Conservation (phyloP, 257 asterid species). For the Ilex asprella region DNA sequence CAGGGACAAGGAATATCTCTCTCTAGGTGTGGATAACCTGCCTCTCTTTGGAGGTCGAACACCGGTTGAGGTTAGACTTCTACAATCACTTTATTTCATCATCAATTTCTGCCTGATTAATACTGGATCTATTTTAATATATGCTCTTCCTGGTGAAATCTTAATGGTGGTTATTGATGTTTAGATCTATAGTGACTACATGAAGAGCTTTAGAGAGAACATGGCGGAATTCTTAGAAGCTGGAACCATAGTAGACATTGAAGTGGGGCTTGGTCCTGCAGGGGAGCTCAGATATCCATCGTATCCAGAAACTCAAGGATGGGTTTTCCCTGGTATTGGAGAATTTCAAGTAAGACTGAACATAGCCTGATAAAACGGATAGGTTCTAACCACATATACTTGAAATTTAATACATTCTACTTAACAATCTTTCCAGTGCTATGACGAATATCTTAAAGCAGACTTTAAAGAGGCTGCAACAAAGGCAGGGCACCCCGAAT, state of each 20-base stretch:
- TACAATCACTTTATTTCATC: not conserved
- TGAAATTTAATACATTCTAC: not conserved
- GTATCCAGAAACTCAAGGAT: conserved; percentile 64
- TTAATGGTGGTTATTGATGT: not conserved
- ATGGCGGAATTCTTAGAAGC: conserved; percentile 50
- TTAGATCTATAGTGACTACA: conserved; percentile 72
- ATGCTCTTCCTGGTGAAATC: not conserved
- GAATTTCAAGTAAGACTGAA: conserved; percentile 55
- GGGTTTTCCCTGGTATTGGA: conserved; percentile 79
- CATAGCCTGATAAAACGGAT: not conserved
- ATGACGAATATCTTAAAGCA: conserved; percentile 58
- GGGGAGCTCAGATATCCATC: conserved; percentile 91
- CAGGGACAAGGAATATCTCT: conserved; percentile 51
- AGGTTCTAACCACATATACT: not conserved
- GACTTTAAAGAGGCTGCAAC: conserved; percentile 49
- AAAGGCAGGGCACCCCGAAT: conserved; percentile 50
- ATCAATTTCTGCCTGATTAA: not conserved
- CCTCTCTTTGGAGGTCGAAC: conserved; percentile 67
- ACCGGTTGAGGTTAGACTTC: conserved; percentile 47
- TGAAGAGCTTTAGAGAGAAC: conserved; percentile 64
- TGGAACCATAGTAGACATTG: conserved; percentile 60
- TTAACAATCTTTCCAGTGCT: conserved; percentile 38
- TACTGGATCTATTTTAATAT: not conserved
- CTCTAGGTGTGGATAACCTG: conserved; percentile 64
- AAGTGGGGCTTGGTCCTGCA: conserved; percentile 84